Percentiles rank a stretch among this genome's conserved stretches.
Evolutionary conservation across 2,329 filamentous ascomycete species (phyloP).

Genomic region (Berkeleyomyces rouxiae): DNA sequence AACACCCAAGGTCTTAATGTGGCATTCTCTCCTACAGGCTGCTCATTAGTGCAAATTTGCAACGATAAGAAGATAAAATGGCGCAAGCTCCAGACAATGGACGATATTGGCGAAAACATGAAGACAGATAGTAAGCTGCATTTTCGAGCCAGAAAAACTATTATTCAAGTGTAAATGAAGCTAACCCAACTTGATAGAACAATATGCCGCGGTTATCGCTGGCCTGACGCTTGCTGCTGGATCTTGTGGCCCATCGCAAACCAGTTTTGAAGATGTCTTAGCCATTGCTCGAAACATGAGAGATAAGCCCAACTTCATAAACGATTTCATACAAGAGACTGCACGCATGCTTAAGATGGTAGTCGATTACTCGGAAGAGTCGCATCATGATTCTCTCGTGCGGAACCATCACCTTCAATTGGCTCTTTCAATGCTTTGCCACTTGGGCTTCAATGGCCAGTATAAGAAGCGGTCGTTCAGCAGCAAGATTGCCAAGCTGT

Average conservation of each 20-base stretch:
- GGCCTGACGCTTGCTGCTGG: slow-evolving; percentile 39
- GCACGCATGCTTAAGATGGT: slow-evolving; percentile 54
- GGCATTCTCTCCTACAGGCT: slow-evolving; percentile 43
- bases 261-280: slow-evolving; percentile 54
- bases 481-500: slow-evolving; percentile 58
- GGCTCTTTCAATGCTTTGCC: slow-evolving; percentile 62
- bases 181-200: slow-evolving; percentile 22
- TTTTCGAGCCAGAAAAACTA: neutral
- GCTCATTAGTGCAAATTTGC: slow-evolving; percentile 39
- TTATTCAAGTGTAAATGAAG: slow-evolving; percentile 16
- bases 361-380: slow-evolving; percentile 68
- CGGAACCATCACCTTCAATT: slow-evolving; percentile 57
- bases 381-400: slow-evolving; percentile 53
- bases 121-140: slow-evolving; percentile 9
- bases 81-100: slow-evolving; percentile 36
- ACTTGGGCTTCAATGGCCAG: slow-evolving; percentile 56
- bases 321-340: slow-evolving; percentile 48
- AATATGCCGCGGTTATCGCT: slow-evolving; percentile 42
- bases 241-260: slow-evolving; percentile 28
- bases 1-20: slow-evolving; percentile 34
- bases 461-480: slow-evolving; percentile 43
- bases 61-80: slow-evolving; percentile 44
- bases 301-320: slow-evolving; percentile 31
- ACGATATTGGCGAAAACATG: slow-evolving; percentile 26
- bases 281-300: slow-evolving; percentile 42